Evolutionary conservation across 2,329 filamentous ascomycete genomes (phyloP), one percentile per base, ranked within the genome.

Genomic region (Podosphaera aphanis): DNA sequence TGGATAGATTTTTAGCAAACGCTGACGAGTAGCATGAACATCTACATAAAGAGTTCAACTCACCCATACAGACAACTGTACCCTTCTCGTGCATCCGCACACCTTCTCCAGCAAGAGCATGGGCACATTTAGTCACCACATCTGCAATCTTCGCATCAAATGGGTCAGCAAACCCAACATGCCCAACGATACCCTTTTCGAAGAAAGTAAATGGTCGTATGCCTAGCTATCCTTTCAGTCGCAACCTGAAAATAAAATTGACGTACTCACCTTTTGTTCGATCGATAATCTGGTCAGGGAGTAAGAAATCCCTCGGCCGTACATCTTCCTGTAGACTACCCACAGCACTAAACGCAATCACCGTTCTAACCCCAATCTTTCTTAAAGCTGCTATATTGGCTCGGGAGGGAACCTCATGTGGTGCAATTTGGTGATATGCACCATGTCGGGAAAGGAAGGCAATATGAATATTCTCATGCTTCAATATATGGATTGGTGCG

Each of bases 301-400:
- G 73, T 44, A 95, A 83, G 62, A 98, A 98, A 67, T 98, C 90
- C 65, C 90, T 80, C 38, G 90, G 90, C 64, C 82, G 83, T 62
- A 98, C 88, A 58, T 84, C 74, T 66, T 94, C 90, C 60, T 81
- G 83, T 60, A 98, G 67, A 57, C 80, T 88, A 50, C 90, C 90
- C 47, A 98, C 90, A 43, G 90, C 90, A 52, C 80, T 88, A 68
- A 98, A 98, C 51, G 88, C 85, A 59, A 98, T 83, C 61, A 95
- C 74, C 60, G 77, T 82, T 57, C 86, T 78, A 40, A 95, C 90
- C 53, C 90, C 90, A 49, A 98, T 70, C 56, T 74, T 77, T 52
- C 90, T 79, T 51, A 98, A 70, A n/a, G 90, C 90, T n/a, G 90
- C 88, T 57, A 98, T 93, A 68, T 95, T 98, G 63, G 90, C 90